Evolutionary conservation across 192 early-diverging fungal genomes (phyloP).

Genomic region (Pilaira anomala): DNA sequence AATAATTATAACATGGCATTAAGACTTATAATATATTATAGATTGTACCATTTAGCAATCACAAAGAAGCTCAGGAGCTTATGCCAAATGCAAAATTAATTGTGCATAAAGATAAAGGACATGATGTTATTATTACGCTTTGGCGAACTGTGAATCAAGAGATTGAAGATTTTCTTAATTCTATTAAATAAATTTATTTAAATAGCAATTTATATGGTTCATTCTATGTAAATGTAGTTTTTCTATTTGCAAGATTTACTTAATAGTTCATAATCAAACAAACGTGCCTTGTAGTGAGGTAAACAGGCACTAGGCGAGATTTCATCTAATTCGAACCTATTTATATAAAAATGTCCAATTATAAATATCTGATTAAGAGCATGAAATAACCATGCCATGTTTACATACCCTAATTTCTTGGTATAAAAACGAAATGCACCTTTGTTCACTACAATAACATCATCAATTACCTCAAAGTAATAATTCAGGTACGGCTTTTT

Average conservation of each 20-base stretch:
- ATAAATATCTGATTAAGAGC: not conserved
- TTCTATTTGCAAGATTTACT: constrained; percentile 41
- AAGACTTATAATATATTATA: not conserved
- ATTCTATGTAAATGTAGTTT: not conserved
- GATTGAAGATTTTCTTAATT: constrained; percentile 6
- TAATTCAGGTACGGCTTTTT: not conserved
- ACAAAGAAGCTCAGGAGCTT: constrained; percentile 8
- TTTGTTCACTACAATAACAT: constrained; percentile 42
- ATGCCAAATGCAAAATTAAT: constrained; percentile 24
- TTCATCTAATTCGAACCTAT: constrained; percentile 57
- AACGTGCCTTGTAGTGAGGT: constrained; percentile 44
- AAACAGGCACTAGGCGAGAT: constrained; percentile 62
- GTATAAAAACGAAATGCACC: constrained; percentile 62
- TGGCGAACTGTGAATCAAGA: constrained; percentile 10
- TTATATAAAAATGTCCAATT: not conserved
- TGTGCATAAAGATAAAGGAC: constrained; percentile 23
- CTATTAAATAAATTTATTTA: no score
- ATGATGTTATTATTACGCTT: constrained; percentile 33
- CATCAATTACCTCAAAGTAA: not conserved
- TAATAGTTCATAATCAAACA: constrained; percentile 66
- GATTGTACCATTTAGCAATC: constrained; percentile 31
- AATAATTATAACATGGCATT: not conserved
- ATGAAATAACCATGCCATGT: constrained; percentile 6
- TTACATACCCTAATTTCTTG: constrained; percentile 47
- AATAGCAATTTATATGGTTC: no score